Base-by-base conservation (phyloP, 2,329 filamentous ascomycete species). In the Verticillium zaregamsianum region DNA sequence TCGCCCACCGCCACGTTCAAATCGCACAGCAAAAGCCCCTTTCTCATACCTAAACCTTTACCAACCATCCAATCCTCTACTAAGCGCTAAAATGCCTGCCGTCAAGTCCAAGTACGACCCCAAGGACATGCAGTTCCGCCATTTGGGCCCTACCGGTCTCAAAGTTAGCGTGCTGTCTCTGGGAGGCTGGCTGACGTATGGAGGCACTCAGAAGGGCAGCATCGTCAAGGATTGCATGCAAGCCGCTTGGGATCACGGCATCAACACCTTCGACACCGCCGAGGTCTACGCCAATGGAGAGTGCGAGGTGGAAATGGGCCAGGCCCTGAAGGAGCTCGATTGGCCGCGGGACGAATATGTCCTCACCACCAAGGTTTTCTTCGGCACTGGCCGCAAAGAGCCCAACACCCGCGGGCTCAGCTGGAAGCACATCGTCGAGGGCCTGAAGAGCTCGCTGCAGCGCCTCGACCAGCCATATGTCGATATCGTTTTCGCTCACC, bases 401-500 rank as follows among this genome's bases (percentile, higher is more conserved):
- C 69, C 88, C 68, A 88, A 87, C 75, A 86, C 86, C 71, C 75
- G 79, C 59, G 85, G 84, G 23, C 78, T 88, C 40, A 85, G 82
- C 12, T 79, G 86, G 64, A 87, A 88, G 69, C 82, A 86, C 72
- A 79, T 87, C 58, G 77, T 88, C 66, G 86, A 89, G 75, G 84
- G 84, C 17, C 77, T 87, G 39, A 78, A 82, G 37, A 78, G 79
- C 17, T 85, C 84, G 0, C 78, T 91, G 9, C 72, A 82, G 64
- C 82, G 86, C n/a, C 77, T 88, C 14, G 77, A 78, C 39, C 78
- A 87, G 54, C 76, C 80, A 59, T 88, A 89, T 65, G 88, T 91
- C 56, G 89, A 91, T 68, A 76, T 91, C 37, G 80, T 91, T 62
- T 90, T 89, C 68, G 88, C 88, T 1, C 89, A 91, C 72, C 82